phyloP scores from a whole-genome alignment of 768 basidiomycete genomes.

The Leucosporidium creatinivorum region DNA sequence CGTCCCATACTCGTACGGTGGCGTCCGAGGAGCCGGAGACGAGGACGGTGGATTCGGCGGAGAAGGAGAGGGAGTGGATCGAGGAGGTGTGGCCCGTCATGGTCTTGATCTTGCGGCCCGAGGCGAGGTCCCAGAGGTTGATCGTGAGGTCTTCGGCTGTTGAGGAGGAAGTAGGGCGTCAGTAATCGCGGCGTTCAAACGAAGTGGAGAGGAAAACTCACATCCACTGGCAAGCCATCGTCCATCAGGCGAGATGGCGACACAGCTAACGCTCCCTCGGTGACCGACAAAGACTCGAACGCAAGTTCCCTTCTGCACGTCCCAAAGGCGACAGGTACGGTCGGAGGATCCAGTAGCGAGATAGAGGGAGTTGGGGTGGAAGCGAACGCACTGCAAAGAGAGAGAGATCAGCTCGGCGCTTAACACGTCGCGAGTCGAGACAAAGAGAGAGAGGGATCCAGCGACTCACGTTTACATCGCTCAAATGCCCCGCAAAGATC shows the following conservation, averaged over 20 bases:
- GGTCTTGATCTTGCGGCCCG: constrained; percentile 89
- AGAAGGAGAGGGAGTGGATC: constrained; percentile 83
- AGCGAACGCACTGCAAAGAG: constrained; percentile 67
- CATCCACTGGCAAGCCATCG: constrained; percentile 86
- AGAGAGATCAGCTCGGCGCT: not conserved
- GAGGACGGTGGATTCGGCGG: constrained; percentile 79
- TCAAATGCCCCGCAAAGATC: constrained; percentile 90
- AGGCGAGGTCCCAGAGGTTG: constrained; percentile 92
- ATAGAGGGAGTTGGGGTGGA: constrained; percentile 96
- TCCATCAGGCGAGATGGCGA: constrained; percentile 90
- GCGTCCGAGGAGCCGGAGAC: constrained; percentile 89
- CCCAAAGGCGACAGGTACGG: constrained; percentile 93
- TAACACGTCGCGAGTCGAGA: not conserved
- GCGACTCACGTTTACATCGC: constrained; percentile 84
- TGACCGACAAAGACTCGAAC: constrained; percentile 94
- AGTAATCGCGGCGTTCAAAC: not conserved
- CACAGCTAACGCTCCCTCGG: constrained; percentile 72
- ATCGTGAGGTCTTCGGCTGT: constrained; percentile 83
- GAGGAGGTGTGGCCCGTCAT: constrained; percentile 89
- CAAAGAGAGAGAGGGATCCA: constrained; percentile 2
- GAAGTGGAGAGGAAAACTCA: constrained; percentile 38
- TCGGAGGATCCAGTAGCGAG: constrained; percentile 95
- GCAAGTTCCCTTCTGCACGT: constrained; percentile 89
- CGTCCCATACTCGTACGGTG: constrained; percentile 98
- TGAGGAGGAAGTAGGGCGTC: not conserved